Evolutionary conservation across 441 rosid species (phyloP).

Genomic region (Breynia disticha): DNA sequence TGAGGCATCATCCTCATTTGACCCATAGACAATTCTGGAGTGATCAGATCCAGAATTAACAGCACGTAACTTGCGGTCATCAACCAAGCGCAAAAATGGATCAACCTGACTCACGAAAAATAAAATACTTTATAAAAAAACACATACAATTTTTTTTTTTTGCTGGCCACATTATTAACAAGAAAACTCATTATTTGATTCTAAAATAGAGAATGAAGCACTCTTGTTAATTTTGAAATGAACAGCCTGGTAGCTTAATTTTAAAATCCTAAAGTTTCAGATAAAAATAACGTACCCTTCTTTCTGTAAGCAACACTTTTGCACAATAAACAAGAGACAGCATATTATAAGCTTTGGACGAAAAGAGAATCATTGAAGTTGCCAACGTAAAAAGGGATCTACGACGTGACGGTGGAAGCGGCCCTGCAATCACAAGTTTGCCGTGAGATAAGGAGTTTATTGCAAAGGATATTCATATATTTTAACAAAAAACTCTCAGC

Average conservation of each 20-base stretch:
- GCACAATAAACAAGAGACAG: slow-evolving; percentile 41
- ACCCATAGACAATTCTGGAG: slow-evolving; percentile 45
- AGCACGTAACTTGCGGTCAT: slow-evolving; percentile 65
- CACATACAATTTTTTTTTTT: not conserved
- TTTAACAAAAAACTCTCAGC: not conserved
- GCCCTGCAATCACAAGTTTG: slow-evolving; percentile 35
- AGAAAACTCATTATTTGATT: not conserved
- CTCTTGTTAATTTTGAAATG: not conserved
- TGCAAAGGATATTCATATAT: not conserved
- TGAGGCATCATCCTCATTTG: slow-evolving; percentile 58
- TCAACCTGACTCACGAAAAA: slow-evolving; percentile 52
- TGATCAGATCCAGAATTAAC: slow-evolving; percentile 24
- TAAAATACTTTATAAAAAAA: slow-evolving; percentile 11
- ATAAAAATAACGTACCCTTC: slow-evolving; percentile 36
- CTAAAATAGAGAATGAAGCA: not conserved
- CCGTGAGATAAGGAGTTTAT: not conserved
- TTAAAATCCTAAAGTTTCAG: too few relatives aligned
- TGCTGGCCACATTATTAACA: not conserved
- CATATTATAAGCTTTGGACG: slow-evolving; percentile 66
- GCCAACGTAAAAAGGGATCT: slow-evolving; percentile 82
- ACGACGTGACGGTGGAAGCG: slow-evolving; percentile 63
- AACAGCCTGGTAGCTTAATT: too few relatives aligned
- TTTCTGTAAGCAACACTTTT: slow-evolving; percentile 46
- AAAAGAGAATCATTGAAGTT: slow-evolving; percentile 78
- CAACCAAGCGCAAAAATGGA: slow-evolving; percentile 72